Percentiles rank a stretch among this genome's conserved stretches.
Evolutionary conservation across 306 rosid species (phyloP).

Genomic region (Vicia sativa): DNA sequence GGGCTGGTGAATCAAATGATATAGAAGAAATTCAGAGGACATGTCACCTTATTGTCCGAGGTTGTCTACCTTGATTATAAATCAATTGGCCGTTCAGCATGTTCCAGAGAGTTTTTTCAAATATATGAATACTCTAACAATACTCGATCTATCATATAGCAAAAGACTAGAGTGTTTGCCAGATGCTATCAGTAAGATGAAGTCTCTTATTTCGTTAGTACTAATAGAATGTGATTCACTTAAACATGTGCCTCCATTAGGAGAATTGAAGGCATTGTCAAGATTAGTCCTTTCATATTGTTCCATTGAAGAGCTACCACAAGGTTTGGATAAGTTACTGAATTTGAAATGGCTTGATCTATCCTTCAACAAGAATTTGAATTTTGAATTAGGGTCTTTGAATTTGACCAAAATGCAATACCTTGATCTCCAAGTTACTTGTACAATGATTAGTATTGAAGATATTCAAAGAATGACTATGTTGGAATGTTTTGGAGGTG

Average conservation of each 20-base stretch:
- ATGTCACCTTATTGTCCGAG: not conserved
- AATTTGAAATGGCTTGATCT: constrained; percentile 34
- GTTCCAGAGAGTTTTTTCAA: constrained; percentile 3
- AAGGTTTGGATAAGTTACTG: not conserved
- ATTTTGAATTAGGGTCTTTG: not conserved
- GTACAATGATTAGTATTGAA: not conserved
- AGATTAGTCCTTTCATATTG: not conserved
- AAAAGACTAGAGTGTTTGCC: not conserved
- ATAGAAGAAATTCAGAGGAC: not conserved
- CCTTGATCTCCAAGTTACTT: not conserved
- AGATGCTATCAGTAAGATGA: not conserved
- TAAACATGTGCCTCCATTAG: constrained; percentile 17
- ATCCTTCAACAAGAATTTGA: fast-evolving
- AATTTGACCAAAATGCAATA: constrained; percentile 1
- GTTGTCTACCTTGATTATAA: constrained; percentile 10
- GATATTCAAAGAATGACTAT: constrained; percentile 9
- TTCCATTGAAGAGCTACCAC: not conserved
- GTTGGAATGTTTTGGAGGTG: constrained; percentile 3
- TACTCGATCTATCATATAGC: not conserved
- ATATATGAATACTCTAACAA: not conserved
- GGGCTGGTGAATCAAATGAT: not conserved
- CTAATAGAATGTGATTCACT: not conserved
- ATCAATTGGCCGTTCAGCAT: not conserved
- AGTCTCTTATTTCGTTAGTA: constrained; percentile 2
- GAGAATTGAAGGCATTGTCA: not conserved